Evolutionary conservation across 257 asterid species (phyloP), one percentile per base, ranked within the genome.

Genomic region (Nicotiana tabacum): DNA sequence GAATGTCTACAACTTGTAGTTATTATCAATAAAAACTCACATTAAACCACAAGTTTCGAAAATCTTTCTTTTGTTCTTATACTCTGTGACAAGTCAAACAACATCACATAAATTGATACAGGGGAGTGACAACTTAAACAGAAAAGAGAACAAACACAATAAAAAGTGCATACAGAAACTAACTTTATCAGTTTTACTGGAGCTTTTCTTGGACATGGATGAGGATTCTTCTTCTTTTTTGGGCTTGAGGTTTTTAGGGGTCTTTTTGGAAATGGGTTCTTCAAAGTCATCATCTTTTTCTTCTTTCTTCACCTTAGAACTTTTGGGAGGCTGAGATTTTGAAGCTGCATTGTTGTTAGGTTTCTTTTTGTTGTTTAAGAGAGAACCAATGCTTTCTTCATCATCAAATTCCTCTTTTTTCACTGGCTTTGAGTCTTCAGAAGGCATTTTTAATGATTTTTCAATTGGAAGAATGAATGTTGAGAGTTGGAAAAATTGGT

Each of bases 271-370:
- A 68, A 83, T 15, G 61, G 88, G 83, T 32, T 84, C 83, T 55
- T 90, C 91, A 65, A 66, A 91, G 86, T 87, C 90, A 5, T 92
- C 93, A 53, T 87, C 89, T 0, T 18, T 62, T 81, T 89, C 96
- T 83, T 90, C 93, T 85, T 90, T 88, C 67, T 88, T 89, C 83
- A 78, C 66, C 70, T 80, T 88, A 11, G 37, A 55, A 9, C 17
- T 81, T 81, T 84, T 87, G 66, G 83, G n/a, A 6, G 80, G 77
- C 81, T 67, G 83, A 78, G 90, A 89, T 83, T 85, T 87, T 32
- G 85, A 81, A 32, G 72, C 56, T 51, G 68, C 89, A 89, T 84
- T 88, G 84, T 56, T 85, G 83, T 53, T 82, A 72, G 61, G 83
- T 81, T 90, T 88, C 81, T 84, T 88, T 66, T 30, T 84, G 83